Conservation (phyloP, 768 basidiomycete genomes). For the Sporobolomyces roseus region DNA sequence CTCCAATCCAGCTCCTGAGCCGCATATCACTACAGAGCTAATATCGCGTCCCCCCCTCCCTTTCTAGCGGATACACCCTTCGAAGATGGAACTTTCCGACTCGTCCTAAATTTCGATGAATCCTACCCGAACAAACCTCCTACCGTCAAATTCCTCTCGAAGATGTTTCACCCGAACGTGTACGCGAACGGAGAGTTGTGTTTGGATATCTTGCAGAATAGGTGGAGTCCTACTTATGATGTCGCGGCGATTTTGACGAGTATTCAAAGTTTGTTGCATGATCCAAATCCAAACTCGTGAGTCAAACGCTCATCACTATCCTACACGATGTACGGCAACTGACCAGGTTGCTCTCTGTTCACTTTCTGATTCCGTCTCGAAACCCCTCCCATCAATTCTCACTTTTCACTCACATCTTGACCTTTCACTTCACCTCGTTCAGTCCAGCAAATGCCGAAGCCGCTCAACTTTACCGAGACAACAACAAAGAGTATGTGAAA, state of each 20-base stretch:
- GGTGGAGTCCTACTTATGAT: conserved; percentile 98
- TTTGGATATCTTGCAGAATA: conserved; percentile 95
- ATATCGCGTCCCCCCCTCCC: too few relatives aligned
- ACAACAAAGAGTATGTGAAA: conserved; percentile 96
- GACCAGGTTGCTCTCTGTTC: too few relatives aligned
- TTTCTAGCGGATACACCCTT: conserved; percentile 88
- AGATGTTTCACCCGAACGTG: conserved; percentile 98
- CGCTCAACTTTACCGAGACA: conserved; percentile 90
- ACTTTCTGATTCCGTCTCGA: too few relatives aligned
- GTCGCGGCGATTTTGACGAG: conserved; percentile 96
- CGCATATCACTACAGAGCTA: too few relatives aligned
- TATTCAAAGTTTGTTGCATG: conserved; percentile 91
- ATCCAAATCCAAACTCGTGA: conserved; percentile 85
- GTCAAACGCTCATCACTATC: conserved; percentile 19
- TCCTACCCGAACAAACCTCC: conserved; percentile 99
- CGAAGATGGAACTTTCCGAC: conserved; percentile 98
- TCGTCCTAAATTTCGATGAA: conserved; percentile 91
- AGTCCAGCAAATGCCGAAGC: conserved; percentile 98
- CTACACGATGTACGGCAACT: too few relatives aligned
- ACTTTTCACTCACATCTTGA: too few relatives aligned
- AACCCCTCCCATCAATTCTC: too few relatives aligned
- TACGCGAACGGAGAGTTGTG: conserved; percentile 98
- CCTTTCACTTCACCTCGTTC: too few relatives aligned
- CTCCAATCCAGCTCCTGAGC: too few relatives aligned
- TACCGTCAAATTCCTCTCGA: conserved; percentile 80